Percentiles rank a stretch among this genome's conserved stretches.
Evolutionary conservation across 2,329 filamentous ascomycete genomes (phyloP).

Genomic region (Sclerotinia minor): DNA sequence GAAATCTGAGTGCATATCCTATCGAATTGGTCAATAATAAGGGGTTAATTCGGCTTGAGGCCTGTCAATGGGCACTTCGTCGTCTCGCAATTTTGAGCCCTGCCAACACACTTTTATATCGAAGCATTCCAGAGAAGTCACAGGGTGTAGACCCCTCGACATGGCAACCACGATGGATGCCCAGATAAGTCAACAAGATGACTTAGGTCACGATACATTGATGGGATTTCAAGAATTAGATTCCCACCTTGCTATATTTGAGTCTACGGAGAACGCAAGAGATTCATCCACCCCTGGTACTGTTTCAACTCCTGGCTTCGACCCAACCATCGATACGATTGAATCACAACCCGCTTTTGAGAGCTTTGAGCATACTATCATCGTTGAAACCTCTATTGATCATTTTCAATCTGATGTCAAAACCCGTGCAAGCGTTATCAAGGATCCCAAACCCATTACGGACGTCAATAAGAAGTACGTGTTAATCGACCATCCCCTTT

Average conservation of each 20-base stretch:
- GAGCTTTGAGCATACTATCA: slow-evolving; percentile 34
- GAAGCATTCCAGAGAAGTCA: slow-evolving; percentile 40
- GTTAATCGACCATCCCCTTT: slow-evolving; percentile 28
- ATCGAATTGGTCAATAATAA: slow-evolving; percentile 25
- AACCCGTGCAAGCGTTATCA: slow-evolving; percentile 28
- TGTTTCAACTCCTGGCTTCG: slow-evolving; percentile 37
- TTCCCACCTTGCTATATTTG: slow-evolving; percentile 44
- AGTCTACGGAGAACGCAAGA: slow-evolving; percentile 35
- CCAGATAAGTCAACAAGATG: slow-evolving; percentile 39
- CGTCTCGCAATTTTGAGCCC: slow-evolving; percentile 35
- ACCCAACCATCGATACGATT: slow-evolving; percentile 32
- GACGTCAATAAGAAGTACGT: slow-evolving; percentile 37
- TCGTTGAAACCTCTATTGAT: slow-evolving; percentile 35
- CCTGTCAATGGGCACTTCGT: slow-evolving; percentile 39
- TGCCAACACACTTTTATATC: slow-evolving; percentile 37
- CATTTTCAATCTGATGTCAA: slow-evolving; percentile 24
- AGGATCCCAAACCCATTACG: slow-evolving; percentile 31
- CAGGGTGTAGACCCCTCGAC: slow-evolving; percentile 41
- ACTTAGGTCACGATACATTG: slow-evolving; percentile 40
- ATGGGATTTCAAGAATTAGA: slow-evolving; percentile 44
- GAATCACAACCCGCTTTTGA: slow-evolving; percentile 28
- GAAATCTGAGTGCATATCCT: slow-evolving; percentile 25
- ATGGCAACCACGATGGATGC: slow-evolving; percentile 43
- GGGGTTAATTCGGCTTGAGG: slow-evolving; percentile 31
- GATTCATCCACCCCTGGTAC: slow-evolving; percentile 38